Evolutionary conservation across 495 filamentous ascomycete genomes (phyloP).

Genomic region (Penicillium mononematosum): DNA sequence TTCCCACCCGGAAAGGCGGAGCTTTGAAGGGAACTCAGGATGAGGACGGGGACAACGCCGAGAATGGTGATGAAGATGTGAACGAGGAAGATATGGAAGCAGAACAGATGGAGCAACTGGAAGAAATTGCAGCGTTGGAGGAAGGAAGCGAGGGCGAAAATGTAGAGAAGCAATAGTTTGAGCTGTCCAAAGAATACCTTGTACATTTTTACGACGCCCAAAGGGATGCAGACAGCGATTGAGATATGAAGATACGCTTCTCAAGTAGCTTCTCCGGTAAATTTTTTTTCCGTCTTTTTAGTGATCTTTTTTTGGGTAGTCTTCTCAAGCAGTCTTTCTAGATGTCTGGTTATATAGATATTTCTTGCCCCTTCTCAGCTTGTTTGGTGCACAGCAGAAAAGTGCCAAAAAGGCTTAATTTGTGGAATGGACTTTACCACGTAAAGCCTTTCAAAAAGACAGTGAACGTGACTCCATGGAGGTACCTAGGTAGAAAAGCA

Average conservation of each 20-base stretch:
- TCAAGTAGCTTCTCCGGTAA: too few relatives aligned
- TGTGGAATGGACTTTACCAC: too few relatives aligned
- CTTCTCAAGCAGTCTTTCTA: too few relatives aligned
- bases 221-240: not conserved
- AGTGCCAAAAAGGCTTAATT: too few relatives aligned
- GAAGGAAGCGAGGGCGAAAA: slow-evolving; percentile 15
- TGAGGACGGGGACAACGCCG: slow-evolving; percentile 24
- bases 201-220: not conserved
- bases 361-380: too few relatives aligned
- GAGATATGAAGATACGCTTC: not conserved
- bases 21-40: slow-evolving; percentile 42
- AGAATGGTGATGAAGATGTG: slow-evolving; percentile 32
- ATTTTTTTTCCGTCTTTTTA: too few relatives aligned
- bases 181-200: not conserved
- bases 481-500: not conserved
- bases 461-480: not conserved
- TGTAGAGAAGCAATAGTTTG: slow-evolving; percentile 4
- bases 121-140: slow-evolving; percentile 15
- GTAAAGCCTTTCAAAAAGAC: not conserved
- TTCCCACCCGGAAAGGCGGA: slow-evolving; percentile 83
- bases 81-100: slow-evolving; percentile 29
- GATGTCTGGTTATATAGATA: too few relatives aligned
- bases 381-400: too few relatives aligned
- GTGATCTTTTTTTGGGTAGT: too few relatives aligned
- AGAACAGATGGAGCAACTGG: slow-evolving; percentile 16